Evolutionary conservation across 2,329 filamentous ascomycete species (phyloP), one percentile per base, ranked within the genome.

Genomic region (Myriosclerotinia curreyana): DNA sequence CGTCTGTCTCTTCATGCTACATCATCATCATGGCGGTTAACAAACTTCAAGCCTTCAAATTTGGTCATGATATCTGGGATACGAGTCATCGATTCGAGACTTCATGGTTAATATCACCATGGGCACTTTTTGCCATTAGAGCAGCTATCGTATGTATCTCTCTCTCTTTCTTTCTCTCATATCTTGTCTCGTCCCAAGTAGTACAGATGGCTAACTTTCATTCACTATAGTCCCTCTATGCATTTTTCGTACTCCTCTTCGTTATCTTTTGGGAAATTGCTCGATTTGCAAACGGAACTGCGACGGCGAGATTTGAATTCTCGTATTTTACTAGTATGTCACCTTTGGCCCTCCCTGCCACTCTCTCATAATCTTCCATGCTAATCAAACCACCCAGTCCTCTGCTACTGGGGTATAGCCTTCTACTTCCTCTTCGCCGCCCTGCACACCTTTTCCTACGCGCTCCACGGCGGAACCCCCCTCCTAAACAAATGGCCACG

Each of bases 41-140:
- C 15, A 44, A 12, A 20, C n/a, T 44, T 20, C 48, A 48, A 15
- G 17, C 31, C 5, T 50, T 63, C 42, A 63, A 22, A 46, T 63
- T 63, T 34, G 63, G 50, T 42, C 60, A 59, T 5, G 71, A 72
- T 50, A 60, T 68, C 38, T 74, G 75, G 66, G 73, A 79, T 67
- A 71, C 74, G 7, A 72, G 83, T 50, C 82, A 88, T 75, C 85
- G 88, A 65, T 92, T 90, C 77, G 85, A 86, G 75, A 95, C 91
- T 20, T 96, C 91, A 17, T 96, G 91, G 90, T 76, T 93, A 11
- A 76, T 96, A n/a, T 76, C 85, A 31, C 89, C 91, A 0, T 81
- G 81, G 71, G 71, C 82, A 1, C 80, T 94, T 55, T 86, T 85
- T 69, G 77, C 74, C 60, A 73, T 83, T 59, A 86, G 87, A 67